phyloP scores from a whole-genome alignment of 2,329 filamentous ascomycete species.

The Apiospora saccharicola region DNA sequence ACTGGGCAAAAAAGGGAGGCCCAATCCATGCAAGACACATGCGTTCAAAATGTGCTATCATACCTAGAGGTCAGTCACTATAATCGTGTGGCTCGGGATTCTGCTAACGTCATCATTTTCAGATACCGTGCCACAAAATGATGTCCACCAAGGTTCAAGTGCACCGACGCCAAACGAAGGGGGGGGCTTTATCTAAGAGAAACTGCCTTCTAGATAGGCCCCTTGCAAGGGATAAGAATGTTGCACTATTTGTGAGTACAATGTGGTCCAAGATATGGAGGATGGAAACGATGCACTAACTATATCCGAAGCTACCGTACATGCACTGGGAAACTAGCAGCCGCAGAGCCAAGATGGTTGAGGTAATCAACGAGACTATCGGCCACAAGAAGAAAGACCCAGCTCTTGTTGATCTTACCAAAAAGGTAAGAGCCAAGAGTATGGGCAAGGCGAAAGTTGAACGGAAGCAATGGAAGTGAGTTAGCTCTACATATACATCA shows the following conservation, averaged over 20 bases:
- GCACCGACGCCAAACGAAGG: not conserved
- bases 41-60: conserved; percentile 25
- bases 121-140: not conserved
- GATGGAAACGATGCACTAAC: not conserved
- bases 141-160: not conserved
- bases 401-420: not conserved
- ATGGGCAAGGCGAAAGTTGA: conserved; percentile 15
- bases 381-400: conserved; percentile 20
- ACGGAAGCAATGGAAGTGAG: not conserved
- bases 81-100: rapidly evolving
- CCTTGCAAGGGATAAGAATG: conserved; percentile 21
- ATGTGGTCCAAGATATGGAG: not conserved
- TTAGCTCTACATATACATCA: not conserved
- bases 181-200: not conserved
- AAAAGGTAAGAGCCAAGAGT: conserved; percentile 3
- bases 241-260: conserved; percentile 27
- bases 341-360: conserved; percentile 27
- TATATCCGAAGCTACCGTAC: conserved; percentile 35
- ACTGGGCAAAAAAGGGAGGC: not conserved
- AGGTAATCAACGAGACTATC: conserved; percentile 32
- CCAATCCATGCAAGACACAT: conserved; percentile 28
- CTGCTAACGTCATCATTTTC: not conserved
- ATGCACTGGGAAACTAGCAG: conserved; percentile 39
- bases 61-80: conserved; percentile 25
- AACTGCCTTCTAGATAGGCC: not conserved